Conservation (phyloP, 768 basidiomycete genomes). For the Auriscalpium vulgare region DNA sequence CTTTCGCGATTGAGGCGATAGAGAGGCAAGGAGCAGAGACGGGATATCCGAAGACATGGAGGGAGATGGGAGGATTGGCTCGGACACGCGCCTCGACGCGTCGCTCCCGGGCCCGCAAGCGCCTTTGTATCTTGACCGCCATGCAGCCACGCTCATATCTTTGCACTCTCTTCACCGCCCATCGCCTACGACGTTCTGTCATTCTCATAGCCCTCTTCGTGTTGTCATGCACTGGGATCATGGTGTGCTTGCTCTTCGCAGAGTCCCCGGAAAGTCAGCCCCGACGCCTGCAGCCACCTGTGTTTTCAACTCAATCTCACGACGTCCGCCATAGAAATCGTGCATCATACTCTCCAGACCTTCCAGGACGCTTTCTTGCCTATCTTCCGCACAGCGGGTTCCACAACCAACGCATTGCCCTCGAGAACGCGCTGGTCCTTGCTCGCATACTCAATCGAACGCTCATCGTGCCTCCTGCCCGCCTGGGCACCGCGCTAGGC, state of each 20-base stretch:
- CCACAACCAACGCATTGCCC: slow-evolving; percentile 80
- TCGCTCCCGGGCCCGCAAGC: too few species aligned
- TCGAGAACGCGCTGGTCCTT: slow-evolving; percentile 79
- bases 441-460: slow-evolving; percentile 66
- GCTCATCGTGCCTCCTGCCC: slow-evolving; percentile 68
- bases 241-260: not conserved
- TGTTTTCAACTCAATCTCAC: not conserved
- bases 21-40: slow-evolving; percentile 61
- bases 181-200: too few species aligned
- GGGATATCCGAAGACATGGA: slow-evolving; percentile 57
- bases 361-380: slow-evolving; percentile 43
- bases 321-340: not conserved
- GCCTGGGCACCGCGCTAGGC: slow-evolving; percentile 53
- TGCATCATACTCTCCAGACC: not conserved
- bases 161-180: too few species aligned
- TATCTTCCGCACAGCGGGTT: slow-evolving; percentile 82
- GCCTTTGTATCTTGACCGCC: too few species aligned
- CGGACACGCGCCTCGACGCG: too few species aligned
- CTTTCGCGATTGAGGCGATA: slow-evolving; percentile 62
- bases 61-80: not conserved
- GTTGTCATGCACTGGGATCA: not conserved
- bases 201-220: too few species aligned
- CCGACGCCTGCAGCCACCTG: not conserved
- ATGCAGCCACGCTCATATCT: too few species aligned
- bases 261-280: not conserved